phyloP scores from a whole-genome alignment of 305 asterid genomes.

The Striga hermonthica region DNA sequence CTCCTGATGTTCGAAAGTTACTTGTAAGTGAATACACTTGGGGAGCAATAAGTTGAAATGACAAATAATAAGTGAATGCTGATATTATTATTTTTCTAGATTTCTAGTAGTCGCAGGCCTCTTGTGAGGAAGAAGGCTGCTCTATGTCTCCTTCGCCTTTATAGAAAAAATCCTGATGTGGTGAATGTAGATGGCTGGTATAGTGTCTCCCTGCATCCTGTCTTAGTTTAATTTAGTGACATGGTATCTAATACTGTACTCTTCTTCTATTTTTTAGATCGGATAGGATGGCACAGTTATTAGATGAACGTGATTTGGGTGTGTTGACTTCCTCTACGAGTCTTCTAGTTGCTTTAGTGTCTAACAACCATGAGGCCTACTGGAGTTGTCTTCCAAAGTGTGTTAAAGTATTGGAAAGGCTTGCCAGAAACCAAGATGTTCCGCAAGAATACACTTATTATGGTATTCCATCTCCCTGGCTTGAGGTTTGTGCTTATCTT shows the following conservation, averaged over 20 bases:
- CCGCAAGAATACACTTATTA: constrained; percentile 99
- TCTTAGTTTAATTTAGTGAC: constrained; percentile 18
- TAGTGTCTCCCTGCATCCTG: constrained; percentile 28
- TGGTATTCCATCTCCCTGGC: constrained; percentile 99
- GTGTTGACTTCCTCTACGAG: constrained; percentile 97
- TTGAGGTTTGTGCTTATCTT: constrained; percentile 73
- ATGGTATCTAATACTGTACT: constrained; percentile 9
- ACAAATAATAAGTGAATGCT: constrained; percentile 32
- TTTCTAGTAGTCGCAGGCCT: constrained; percentile 96
- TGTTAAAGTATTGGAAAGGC: constrained; percentile 87
- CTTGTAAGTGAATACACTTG: constrained; percentile 64
- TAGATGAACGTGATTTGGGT: constrained; percentile 99
- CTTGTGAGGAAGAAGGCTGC: constrained; percentile 99
- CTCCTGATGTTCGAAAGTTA: constrained; percentile 99
- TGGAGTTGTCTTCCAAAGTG: constrained; percentile 99
- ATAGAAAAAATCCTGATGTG: constrained; percentile 94
- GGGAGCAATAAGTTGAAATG: constrained; percentile 28
- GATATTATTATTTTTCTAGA: constrained; percentile 49
- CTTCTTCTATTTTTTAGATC: constrained; percentile 61
- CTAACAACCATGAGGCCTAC: constrained; percentile 90
- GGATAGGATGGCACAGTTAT: constrained; percentile 92
- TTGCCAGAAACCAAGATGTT: constrained; percentile 89
- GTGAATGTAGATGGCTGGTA: constrained; percentile 99
- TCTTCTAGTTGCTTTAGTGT: constrained; percentile 91
- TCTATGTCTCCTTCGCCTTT: constrained; percentile 88